Base-by-base conservation (phyloP, 2,329 filamentous ascomycete genomes). In the Aspergillus costaricaensis region DNA sequence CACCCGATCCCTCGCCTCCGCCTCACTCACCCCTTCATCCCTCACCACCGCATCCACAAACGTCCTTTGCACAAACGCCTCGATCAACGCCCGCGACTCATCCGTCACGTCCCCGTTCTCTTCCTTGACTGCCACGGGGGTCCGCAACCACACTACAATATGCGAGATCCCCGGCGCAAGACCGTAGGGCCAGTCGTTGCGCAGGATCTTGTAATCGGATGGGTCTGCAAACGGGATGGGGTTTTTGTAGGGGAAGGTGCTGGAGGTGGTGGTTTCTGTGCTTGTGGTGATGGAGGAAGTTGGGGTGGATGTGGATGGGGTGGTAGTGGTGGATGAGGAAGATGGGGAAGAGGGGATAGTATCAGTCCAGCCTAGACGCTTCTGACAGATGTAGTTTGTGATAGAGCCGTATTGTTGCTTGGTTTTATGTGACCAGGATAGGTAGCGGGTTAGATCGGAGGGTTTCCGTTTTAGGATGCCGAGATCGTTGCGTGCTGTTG, bases 181-280 rank as follows among this genome's bases (percentile, higher is more conserved):
- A 3, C 84, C 85, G 71, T 88, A 88, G 1, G 85, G 83, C 86
- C 86, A 88, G 71, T 88, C 86, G 67, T 88, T 88, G 47, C 76
- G 76, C 50, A 88, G 75, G 57, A 87, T 82, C 59, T 76, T 79
- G 72, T 82, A 88, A 72, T 88, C 86, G 36, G 71, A 68, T 9
- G 76, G 64, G 65, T 86, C 78, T 50, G 78, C 80, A 70, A 88
- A 88, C 0, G 86, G 85, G 4, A 72, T 76, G 10, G 75, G 66
- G 61, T 83, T 82, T 17, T 73, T 72, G 60, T 80, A 78, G 4
- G 72, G 64, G 63, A 85, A 82, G 10, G 70, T 61, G 21, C 62
- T 67, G 19, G 71, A 67, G 63, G 70, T 62, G 23, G 62, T 67
- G 19, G 71, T 67, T 9, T 67, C 57, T 19, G 67, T 57, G 44